phyloP scores from a whole-genome alignment of 1,284 basidiomycete species.

The Fomitopsis palustris region DNA sequence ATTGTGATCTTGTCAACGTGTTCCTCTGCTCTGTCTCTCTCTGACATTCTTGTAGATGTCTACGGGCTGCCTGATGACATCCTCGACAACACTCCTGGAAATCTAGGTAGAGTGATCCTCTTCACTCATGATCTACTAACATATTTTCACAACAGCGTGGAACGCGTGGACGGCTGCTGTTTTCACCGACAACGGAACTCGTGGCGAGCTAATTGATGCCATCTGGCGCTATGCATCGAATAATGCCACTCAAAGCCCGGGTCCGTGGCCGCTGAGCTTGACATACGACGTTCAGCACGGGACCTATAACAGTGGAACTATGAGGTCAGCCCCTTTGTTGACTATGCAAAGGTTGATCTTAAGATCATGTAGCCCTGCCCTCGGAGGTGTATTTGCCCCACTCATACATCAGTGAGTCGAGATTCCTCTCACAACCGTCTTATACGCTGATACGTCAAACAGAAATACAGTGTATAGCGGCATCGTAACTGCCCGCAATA shows the following conservation, averaged over 20 bases:
- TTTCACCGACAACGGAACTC: constrained; percentile 11
- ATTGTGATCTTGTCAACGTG: background rate
- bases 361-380: constrained; percentile 10
- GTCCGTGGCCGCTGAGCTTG: constrained; percentile 8
- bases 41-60: background rate
- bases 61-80: constrained; percentile 16
- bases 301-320: constrained; percentile 1
- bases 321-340: constrained; percentile 14
- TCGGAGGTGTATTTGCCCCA: constrained; percentile 8
- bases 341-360: background rate
- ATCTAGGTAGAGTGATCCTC: background rate
- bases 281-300: constrained; percentile 14
- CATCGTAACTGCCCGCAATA: constrained; percentile 7
- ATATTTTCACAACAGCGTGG: constrained; percentile 17
- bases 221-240: constrained; percentile 18
- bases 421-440: background rate
- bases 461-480: background rate
- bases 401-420: background rate
- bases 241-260: constrained; percentile 10
- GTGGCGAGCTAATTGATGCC: constrained; percentile 14
- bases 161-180: constrained; percentile 21
- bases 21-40: background rate
- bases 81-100: background rate
- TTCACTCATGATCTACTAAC: background rate
- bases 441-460: background rate